phyloP scores from a whole-genome alignment of 148 eudicot species.

The Persicaria maculosa region DNA sequence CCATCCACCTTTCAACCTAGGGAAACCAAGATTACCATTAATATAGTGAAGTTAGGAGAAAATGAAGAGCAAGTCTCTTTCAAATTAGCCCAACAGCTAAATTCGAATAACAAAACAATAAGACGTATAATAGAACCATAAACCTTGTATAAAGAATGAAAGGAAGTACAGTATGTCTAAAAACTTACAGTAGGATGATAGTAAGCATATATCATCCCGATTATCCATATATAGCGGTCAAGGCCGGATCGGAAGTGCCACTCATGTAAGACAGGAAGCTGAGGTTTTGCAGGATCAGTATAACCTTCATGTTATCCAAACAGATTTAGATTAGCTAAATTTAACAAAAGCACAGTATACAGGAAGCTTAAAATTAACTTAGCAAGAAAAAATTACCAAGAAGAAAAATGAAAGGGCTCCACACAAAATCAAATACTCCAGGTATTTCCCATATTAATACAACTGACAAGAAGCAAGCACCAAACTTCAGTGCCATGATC shows the following conservation, averaged over 20 bases:
- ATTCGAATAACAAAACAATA: not conserved
- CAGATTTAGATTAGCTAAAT: not conserved
- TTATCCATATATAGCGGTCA: slow-evolving; percentile 97
- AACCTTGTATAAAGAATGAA: not conserved
- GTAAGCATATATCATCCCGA: slow-evolving; percentile 97
- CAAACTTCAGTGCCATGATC: slow-evolving; percentile 67
- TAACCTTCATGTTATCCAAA: slow-evolving; percentile 40
- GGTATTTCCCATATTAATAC: slow-evolving; percentile 91
- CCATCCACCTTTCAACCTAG: slow-evolving; percentile 98
- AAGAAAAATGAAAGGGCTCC: slow-evolving; percentile 81
- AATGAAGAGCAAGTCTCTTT: not conserved
- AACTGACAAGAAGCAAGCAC: slow-evolving; percentile 71
- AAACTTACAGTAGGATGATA: slow-evolving; percentile 79
- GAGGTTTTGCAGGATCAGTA: slow-evolving; percentile 65
- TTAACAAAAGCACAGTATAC: slow-evolving; percentile 9
- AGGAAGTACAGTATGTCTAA: not conserved
- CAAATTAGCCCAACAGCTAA: not conserved
- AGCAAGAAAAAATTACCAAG: slow-evolving; percentile 42
- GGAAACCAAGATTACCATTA: slow-evolving; percentile 12
- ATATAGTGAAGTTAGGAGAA: slow-evolving; percentile 4
- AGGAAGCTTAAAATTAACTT: slow-evolving; percentile 10
- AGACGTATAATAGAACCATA: not conserved
- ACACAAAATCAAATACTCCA: slow-evolving; percentile 75
- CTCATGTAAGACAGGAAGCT: slow-evolving; percentile 58
- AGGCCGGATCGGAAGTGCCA: slow-evolving; percentile 98